phyloP scores from a whole-genome alignment of 306 rosid species.

The Sindora glabra region DNA sequence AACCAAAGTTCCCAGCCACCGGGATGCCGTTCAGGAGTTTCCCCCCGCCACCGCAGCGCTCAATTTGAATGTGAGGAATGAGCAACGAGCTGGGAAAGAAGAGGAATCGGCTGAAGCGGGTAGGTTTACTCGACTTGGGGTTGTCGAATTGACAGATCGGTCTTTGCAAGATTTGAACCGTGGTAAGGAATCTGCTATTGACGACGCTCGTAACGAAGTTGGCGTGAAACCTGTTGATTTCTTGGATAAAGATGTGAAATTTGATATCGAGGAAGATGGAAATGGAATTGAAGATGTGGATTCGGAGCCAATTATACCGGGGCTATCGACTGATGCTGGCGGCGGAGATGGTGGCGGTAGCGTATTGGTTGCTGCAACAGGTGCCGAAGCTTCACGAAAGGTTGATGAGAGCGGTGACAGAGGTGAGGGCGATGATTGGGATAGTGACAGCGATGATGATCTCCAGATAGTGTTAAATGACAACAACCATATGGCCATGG shows the following conservation, averaged over 20 bases:
- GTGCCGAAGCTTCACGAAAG: slow-evolving; percentile 20
- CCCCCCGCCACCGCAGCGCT: slow-evolving; percentile 4
- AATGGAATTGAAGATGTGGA: slow-evolving; percentile 28
- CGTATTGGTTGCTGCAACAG: slow-evolving; percentile 13
- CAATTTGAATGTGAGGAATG: neutral
- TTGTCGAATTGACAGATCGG: neutral
- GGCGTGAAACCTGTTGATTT: slow-evolving; percentile 27
- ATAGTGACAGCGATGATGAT: slow-evolving; percentile 90
- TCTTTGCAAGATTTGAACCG: slow-evolving; percentile 17
- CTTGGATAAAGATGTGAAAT: slow-evolving; percentile 65
- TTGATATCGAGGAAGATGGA: slow-evolving; percentile 74
- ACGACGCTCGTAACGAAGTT: neutral
- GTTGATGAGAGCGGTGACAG: slow-evolving; percentile 20
- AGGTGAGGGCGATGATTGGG: slow-evolving; percentile 73
- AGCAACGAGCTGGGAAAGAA: neutral
- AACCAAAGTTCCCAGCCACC: slow-evolving; percentile 21
- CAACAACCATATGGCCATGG: slow-evolving; percentile 61
- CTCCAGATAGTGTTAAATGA: slow-evolving; percentile 93
- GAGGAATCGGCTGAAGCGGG: slow-evolving; percentile 4
- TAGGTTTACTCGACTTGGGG: slow-evolving; percentile 1
- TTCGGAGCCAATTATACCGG: slow-evolving; percentile 71
- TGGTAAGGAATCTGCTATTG: slow-evolving; percentile 15
- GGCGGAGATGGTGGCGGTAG: neutral
- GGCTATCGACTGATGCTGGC: slow-evolving; percentile 30
- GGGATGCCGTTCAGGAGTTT: neutral